Conservation (phyloP, 768 basidiomycete species). For the Podaxis rugospora region DNA sequence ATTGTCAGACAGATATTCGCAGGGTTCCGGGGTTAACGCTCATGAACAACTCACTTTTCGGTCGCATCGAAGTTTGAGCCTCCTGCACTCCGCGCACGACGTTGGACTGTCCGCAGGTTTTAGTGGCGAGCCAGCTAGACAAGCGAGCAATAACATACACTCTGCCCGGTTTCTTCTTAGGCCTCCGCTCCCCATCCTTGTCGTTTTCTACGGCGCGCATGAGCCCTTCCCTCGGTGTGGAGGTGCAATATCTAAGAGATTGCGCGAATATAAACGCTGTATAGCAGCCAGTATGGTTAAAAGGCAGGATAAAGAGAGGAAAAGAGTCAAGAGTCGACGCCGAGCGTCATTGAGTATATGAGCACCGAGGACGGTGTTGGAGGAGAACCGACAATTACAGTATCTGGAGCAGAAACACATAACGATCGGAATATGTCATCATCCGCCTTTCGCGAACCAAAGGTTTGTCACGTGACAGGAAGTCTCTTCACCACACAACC, state of each 20-base stretch:
- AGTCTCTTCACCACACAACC: no score
- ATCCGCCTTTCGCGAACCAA: conserved; percentile 10
- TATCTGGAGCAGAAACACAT: conserved; percentile 7
- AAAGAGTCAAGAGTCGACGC: background rate
- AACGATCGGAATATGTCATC: conserved; percentile 18
- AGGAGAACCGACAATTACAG: conserved; percentile 15
- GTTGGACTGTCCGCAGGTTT: conserved; percentile 45
- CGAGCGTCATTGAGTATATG: conserved; percentile 6
- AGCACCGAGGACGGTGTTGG: conserved; percentile 10
- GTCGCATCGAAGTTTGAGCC: conserved; percentile 65
- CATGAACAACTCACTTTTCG: conserved; percentile 40
- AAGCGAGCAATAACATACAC: conserved; percentile 19
- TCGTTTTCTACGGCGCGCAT: conserved; percentile 14
- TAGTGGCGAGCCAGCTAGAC: background rate
- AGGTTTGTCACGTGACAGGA: background rate
- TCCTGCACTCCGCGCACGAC: conserved; percentile 47
- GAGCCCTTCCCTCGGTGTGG: conserved; percentile 14
- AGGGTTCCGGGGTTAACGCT: conserved; percentile 13
- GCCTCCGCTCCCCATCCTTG: conserved; percentile 22
- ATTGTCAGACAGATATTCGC: conserved; percentile 11
- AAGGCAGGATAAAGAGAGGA: background rate
- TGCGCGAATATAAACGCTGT: background rate
- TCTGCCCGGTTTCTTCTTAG: conserved; percentile 27
- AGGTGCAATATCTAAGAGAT: background rate
- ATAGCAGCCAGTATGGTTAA: conserved; percentile 1